Base-by-base conservation (phyloP, 441 rosid species). In the Populus hybrid region DNA sequence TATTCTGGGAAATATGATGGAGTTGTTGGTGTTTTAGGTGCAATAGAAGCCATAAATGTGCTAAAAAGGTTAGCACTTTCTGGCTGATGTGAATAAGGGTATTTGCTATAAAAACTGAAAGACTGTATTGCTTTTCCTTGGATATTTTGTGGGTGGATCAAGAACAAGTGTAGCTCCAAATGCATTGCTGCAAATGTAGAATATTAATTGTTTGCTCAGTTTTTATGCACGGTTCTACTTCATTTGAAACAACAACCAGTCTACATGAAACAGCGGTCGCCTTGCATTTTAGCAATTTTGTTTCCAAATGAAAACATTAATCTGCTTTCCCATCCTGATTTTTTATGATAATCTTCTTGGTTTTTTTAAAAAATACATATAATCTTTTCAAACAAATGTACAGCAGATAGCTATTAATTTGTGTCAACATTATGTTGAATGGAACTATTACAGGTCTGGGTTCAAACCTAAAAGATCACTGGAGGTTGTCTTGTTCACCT, bases 1-100 rank as follows among this genome's bases (percentile, higher is more conserved):
- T 91, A 90, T 86, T 93, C 98, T 0, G 98, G 99, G 64, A 95
- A 93, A 85, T 95, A 87, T 82, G 99, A 93, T 83, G 98, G 99
- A 20, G 98, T 93, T 65, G 94, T 93, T 29, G 99, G 99, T 84
- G 97, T 95, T 83, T 83, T 95, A 77, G 98, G 98, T 80, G 98
- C 99, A 40, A 86, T 95, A 63, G 99, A 93, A 88, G 94, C 97
- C 79, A 89, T 92, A 79, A 95, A 91, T 80, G 91, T 89, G 18
- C 89, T 95, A 11, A 90, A 89, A 83, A 91, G 98, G 99, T 93
- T 63, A 40, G 56, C 18, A 9, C 53, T 72, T 63, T 72, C 28
- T 69, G 69, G 71, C 65, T 63, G 67, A 64, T 23, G 24, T 21
- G 23, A 23, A 64, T 23, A 64, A 3, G 24, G 67, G 9, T 64